Conservation (phyloP, 2,329 filamentous ascomycete species). For the Alternaria conjuncta region DNA sequence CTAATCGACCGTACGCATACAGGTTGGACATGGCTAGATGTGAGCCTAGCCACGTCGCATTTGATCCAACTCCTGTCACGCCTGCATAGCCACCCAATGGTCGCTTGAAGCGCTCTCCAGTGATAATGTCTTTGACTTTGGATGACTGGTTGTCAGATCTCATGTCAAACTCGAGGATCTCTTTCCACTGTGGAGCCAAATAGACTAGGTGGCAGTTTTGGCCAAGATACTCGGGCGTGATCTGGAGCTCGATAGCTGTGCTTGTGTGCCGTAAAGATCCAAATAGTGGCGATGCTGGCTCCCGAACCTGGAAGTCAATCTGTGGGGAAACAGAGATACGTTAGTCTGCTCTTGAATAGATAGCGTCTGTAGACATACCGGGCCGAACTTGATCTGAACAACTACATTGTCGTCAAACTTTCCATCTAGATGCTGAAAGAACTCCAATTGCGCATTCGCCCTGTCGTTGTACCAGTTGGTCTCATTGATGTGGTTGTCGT, state of each 20-base stretch:
- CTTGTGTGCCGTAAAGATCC: constrained; percentile 57
- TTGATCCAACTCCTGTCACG: constrained; percentile 71
- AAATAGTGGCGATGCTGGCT: constrained; percentile 71
- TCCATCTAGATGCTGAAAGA: constrained; percentile 68
- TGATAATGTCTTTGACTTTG: constrained; percentile 65
- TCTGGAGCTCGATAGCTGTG: constrained; percentile 68
- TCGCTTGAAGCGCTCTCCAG: constrained; percentile 65
- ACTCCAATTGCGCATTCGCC: constrained; percentile 72
- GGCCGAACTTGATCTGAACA: constrained; percentile 76
- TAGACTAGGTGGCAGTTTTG: constrained; percentile 75
- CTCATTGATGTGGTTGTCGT: constrained; percentile 64
- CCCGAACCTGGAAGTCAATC: constrained; percentile 76
- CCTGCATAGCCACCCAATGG: constrained; percentile 67
- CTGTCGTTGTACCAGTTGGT: constrained; percentile 70
- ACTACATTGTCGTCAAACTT: constrained; percentile 74
- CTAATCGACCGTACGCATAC: constrained; percentile 71
- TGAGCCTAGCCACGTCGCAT: constrained; percentile 72
- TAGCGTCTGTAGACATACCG: constrained; percentile 32
- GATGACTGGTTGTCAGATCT: constrained; percentile 64
- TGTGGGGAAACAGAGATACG: background rate
- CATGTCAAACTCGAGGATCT: constrained; percentile 71
- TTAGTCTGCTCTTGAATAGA: background rate
- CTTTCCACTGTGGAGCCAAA: constrained; percentile 71
- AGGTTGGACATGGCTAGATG: constrained; percentile 71
- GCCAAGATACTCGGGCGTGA: constrained; percentile 74